Conservation (phyloP, 306 rosid genomes). For the Lathyrus oleraceus region DNA sequence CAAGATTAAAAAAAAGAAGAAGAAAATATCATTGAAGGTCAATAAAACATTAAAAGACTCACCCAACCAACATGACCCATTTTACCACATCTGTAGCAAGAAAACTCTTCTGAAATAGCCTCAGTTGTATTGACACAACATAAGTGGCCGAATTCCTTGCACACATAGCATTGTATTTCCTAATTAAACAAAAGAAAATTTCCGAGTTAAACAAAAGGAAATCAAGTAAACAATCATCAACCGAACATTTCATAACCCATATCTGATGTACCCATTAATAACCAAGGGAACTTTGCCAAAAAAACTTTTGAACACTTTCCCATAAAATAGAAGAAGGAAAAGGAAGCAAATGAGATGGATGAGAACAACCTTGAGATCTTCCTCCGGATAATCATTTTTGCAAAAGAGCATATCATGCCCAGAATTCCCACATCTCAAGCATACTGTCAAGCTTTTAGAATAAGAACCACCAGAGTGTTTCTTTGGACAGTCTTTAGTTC, state of each 20-base stretch:
- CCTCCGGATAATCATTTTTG: slow-evolving; percentile 51
- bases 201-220: slow-evolving; percentile 46
- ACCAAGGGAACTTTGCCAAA: slow-evolving; percentile 12
- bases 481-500: slow-evolving; percentile 75
- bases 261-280: slow-evolving; percentile 13
- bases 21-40: background rate
- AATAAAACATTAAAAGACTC: slow-evolving; percentile 37
- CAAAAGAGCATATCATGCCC: slow-evolving; percentile 90
- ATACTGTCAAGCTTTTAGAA: slow-evolving; percentile 44
- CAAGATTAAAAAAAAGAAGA: background rate
- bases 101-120: slow-evolving; percentile 45
- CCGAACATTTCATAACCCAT: slow-evolving; percentile 17
- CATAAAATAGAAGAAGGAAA: slow-evolving; percentile 2
- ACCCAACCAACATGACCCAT: slow-evolving; percentile 91
- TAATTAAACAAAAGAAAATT: slow-evolving; percentile 34
- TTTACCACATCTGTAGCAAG: slow-evolving; percentile 86
- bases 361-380: slow-evolving; percentile 75
- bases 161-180: slow-evolving; percentile 78
- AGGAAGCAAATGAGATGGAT: slow-evolving; percentile 2
- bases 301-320: slow-evolving; percentile 16
- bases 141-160: slow-evolving; percentile 81
- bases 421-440: slow-evolving; percentile 81
- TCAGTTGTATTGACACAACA: slow-evolving; percentile 60
- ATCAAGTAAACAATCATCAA: background rate
- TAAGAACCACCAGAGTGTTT: slow-evolving; percentile 41